Evolutionary conservation across 2,329 filamentous ascomycete genomes (phyloP), one percentile per base, ranked within the genome.

Genomic region (Ophiocordyceps robertsii): DNA sequence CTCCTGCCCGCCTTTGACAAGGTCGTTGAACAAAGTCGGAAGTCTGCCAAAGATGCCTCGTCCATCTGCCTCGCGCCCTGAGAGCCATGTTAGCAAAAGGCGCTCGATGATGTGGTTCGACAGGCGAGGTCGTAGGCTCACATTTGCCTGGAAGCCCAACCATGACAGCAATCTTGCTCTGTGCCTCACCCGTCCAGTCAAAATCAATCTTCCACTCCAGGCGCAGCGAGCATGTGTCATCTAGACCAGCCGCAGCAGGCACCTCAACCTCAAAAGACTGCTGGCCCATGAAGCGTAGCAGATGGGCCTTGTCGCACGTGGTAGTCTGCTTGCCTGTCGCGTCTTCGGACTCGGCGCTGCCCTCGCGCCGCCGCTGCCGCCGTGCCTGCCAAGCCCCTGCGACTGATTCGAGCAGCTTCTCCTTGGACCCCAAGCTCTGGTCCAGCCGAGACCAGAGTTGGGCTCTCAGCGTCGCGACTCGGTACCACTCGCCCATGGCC

Each of bases 161-260:
- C 47, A 74, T 55, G 11, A 80, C 64, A 5, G 61, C 62, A 14
- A 84, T 59, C 37, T 65, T 64, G 49, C 73, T 83, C 51, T 73
- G 70, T 5, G 77, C 80, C 53, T 85, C 82, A 6, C 82, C 82
- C 0, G 80, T 80, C 81, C 80, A 85, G 56, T 85, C 81, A 52
- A 85, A 83, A 2, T 61, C 59, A 37, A 83, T 77, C 38, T 59
- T 64, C 82, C 82, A 86, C 44, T 69, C 65, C 1, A 85, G 60
- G 24, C 75, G 68, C 5, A 79, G 43, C 11, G 65, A 56, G 2
- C 70, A 63, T 10, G 61, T 46, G 1, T 56, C 54, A 1, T 62
- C 56, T 39, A 59, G 43, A 62, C 50, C 47, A 40, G 53, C 41
- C 51, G 43, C 50, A 3, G 49, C 39, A 27, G 68, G 53, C 6